A percentile compares a stretch with the other conserved stretches of the same genome.
Conservation (phyloP, 1,284 basidiomycete species). For the Peniophora sp. region DNA sequence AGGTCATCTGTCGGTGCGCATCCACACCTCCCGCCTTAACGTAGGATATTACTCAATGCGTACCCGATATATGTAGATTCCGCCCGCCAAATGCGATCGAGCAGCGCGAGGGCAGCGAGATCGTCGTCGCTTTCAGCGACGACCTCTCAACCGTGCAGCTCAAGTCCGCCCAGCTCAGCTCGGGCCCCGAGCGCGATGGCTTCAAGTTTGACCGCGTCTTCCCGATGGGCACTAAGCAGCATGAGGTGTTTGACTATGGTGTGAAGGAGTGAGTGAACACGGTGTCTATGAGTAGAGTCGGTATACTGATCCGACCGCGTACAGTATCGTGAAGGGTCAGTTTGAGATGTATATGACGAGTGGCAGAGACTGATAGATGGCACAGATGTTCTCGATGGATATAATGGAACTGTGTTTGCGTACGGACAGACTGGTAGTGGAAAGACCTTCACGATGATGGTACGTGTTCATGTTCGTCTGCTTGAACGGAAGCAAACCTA, state of each 20-base stretch:
- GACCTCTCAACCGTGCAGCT: conserved; percentile 78
- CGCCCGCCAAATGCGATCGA: conserved; percentile 94
- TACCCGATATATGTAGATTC: conserved; percentile 61
- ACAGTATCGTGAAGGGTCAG: conserved; percentile 73
- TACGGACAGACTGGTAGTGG: conserved; percentile 99
- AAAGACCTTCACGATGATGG: conserved; percentile 98
- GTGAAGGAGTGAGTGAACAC: conserved; percentile 80
- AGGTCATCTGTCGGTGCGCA: conserved; percentile 88
- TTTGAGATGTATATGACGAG: neutral
- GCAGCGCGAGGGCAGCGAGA: conserved; percentile 82
- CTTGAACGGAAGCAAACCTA: neutral
- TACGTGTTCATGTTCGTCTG: conserved; percentile 23
- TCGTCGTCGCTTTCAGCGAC: conserved; percentile 87
- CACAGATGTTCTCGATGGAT: conserved; percentile 96
- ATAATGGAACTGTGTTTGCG: conserved; percentile 98
- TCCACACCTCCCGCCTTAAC: neutral
- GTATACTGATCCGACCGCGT: conserved; percentile 8
- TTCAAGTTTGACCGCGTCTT: conserved; percentile 98
- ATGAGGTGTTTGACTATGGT: conserved; percentile 97
- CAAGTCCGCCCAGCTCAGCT: conserved; percentile 56
- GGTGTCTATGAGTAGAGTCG: neutral
- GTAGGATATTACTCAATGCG: neutral
- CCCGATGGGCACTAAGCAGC: conserved; percentile 85
- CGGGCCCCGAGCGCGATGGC: conserved; percentile 82
- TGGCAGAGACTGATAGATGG: neutral